Evolutionary conservation across 129 eudicot genomes (phyloP).

Genomic region (Flaveria linearis): DNA sequence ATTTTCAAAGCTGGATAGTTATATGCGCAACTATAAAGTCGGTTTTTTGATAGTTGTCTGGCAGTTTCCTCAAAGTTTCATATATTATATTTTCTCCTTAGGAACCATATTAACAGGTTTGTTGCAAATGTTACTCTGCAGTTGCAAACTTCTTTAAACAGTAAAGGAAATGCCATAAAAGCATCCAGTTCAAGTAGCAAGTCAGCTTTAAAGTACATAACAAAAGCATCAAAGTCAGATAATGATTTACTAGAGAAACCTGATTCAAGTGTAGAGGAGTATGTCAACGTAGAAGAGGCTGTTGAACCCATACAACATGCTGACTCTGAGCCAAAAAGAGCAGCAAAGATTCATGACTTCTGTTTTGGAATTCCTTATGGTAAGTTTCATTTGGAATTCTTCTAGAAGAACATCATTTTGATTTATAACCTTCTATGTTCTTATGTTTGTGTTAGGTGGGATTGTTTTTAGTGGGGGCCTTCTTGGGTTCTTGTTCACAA

Average conservation of each 20-base stretch:
- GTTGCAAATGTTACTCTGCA: slow-evolving; percentile 23
- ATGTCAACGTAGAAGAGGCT: slow-evolving; percentile 30
- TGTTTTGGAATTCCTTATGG: slow-evolving; percentile 95
- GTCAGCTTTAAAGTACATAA: slow-evolving; percentile 38
- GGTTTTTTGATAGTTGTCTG: not conserved
- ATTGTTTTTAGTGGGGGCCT: slow-evolving; percentile 74
- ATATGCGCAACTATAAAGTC: not conserved
- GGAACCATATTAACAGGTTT: not conserved
- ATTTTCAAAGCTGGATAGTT: too few relatives aligned
- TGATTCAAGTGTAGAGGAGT: slow-evolving; percentile 38
- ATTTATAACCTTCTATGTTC: not conserved
- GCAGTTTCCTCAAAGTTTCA: not conserved
- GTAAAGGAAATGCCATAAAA: slow-evolving; percentile 43
- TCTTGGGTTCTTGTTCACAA: slow-evolving; percentile 62
- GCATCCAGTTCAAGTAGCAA: slow-evolving; percentile 43
- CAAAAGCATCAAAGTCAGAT: slow-evolving; percentile 44
- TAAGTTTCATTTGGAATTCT: slow-evolving; percentile 38
- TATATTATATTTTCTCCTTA: not conserved
- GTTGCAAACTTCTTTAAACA: slow-evolving; percentile 42
- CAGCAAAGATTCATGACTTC: slow-evolving; percentile 88
- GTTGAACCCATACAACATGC: slow-evolving; percentile 34
- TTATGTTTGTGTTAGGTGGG: slow-evolving; percentile 53
- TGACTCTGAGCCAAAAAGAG: slow-evolving; percentile 46
- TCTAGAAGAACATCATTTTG: not conserved
- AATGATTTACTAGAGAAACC: slow-evolving; percentile 38